These are phyloP conservation scores for Gossypium laxum DNA, from an alignment of 441 rosid genomes.

Conservation along the genomic window DNA sequence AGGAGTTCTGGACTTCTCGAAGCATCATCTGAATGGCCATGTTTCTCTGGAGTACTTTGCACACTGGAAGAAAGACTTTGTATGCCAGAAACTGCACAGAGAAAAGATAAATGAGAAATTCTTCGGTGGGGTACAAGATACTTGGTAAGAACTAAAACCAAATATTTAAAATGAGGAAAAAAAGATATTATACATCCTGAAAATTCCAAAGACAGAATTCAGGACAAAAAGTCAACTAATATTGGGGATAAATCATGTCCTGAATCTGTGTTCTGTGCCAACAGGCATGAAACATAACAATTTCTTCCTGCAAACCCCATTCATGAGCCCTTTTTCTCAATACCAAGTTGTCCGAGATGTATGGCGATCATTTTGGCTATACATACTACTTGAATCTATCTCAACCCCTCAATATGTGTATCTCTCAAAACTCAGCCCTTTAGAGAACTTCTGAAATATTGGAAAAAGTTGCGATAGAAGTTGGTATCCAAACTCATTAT, in stretches of 20 bases:
- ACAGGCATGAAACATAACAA: neutral
- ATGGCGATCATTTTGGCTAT: neutral
- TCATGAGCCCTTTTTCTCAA: neutral
- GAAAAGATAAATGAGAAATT: neutral
- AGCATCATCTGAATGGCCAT: slow-evolving; percentile 47
- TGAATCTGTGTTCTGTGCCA: neutral
- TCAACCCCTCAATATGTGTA: neutral
- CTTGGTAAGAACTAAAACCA: neutral
- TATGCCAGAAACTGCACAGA: slow-evolving; percentile 39
- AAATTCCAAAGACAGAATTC: neutral
- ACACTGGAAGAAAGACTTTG: slow-evolving; percentile 59
- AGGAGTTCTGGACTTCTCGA: slow-evolving; percentile 50
- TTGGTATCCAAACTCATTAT: neutral
- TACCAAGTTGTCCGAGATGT: neutral
- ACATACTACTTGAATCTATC: neutral
- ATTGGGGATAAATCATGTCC: neutral
- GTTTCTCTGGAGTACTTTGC: slow-evolving; percentile 57
- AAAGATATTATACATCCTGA: neutral
- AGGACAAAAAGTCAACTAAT: neutral
- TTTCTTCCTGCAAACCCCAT: neutral
- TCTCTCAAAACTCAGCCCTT: neutral
- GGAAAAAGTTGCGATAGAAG: neutral
- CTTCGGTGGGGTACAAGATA: neutral
- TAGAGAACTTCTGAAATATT: neutral
- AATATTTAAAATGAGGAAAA: neutral